These are phyloP conservation scores for Erodium moschatum DNA, from an alignment of 441 rosid species.

Conservation along the genomic window DNA sequence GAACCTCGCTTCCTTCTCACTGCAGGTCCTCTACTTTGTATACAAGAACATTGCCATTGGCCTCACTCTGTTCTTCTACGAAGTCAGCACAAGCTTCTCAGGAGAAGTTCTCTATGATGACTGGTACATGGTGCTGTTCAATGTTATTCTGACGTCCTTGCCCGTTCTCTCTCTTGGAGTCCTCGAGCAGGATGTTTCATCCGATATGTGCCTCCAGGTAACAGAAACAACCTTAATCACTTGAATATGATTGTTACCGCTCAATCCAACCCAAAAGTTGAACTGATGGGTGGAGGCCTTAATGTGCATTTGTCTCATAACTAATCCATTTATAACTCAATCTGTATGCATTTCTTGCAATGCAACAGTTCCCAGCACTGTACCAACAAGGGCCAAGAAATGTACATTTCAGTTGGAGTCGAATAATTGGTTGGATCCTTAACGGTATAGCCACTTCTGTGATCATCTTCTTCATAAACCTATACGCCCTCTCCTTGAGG, in stretches of 20 bases:
- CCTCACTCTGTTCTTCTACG: conserved; percentile 70
- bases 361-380: conserved; percentile 54
- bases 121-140: conserved; percentile 60
- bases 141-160: conserved; percentile 57
- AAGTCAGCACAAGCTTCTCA: conserved; percentile 50
- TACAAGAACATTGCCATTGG: conserved; percentile 76
- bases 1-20: neutral
- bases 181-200: conserved; percentile 62
- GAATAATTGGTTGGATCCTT: conserved; percentile 51
- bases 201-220: conserved; percentile 65
- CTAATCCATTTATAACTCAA: neutral
- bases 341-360: neutral
- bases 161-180: conserved; percentile 70
- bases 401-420: conserved; percentile 45
- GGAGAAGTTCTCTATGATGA: conserved; percentile 56
- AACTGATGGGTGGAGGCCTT: too few relatives aligned
- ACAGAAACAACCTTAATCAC: too few relatives aligned
- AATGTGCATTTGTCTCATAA: neutral
- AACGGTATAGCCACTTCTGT: conserved; percentile 44
- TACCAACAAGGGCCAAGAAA: conserved; percentile 62
- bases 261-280: too few relatives aligned
- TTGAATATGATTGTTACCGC: too few relatives aligned
- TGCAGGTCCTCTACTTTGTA: conserved; percentile 54
- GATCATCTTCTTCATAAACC: conserved; percentile 36
- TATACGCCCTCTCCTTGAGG: conserved; percentile 24